Base-by-base conservation (phyloP, 139 green algal genomes). In the Dunaliella primolecta region DNA sequence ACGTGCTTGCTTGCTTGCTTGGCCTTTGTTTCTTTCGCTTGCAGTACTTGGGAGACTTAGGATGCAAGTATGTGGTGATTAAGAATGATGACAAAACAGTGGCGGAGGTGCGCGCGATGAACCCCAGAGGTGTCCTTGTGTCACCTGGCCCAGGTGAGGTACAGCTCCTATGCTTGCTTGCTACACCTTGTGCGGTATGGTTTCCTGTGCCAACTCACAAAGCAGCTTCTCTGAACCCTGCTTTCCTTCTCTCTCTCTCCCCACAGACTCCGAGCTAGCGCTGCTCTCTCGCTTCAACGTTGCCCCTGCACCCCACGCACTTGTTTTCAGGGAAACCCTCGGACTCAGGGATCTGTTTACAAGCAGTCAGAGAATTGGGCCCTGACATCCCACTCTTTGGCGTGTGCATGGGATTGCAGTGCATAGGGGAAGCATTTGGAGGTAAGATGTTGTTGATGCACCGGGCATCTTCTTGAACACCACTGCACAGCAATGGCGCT, bases 391-490 rank as follows among this genome's bases (percentile, higher is more conserved):
- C 97, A 0, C 78, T 99, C 1, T 98, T 99, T 91, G 97, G 97
- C 21, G 97, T 99, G 23, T 99, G 97, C 93, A 99, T 99, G 97
- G 97, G 97, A 0, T 97, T 98, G 85, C 97, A 99, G 86, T 99
- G 97, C 90, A 99, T 99, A 55, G 97, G 96, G 11, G 95, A 99
- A 88, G 95, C 89, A 2, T 95, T 95, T 81, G 92, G 92, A 88
- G 92, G 91, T 94, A 81, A 72, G 87, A 27, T n/a, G 2, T 27
- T 24, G n/a, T n/a, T n/a, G n/a, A n/a, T n/a, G n/a, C n/a, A n/a
- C n/a, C n/a, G n/a, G n/a, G n/a, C n/a, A n/a, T n/a, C n/a, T n/a
- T n/a, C n/a, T n/a, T n/a, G n/a, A n/a, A n/a, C n/a, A n/a, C n/a
- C n/a, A n/a, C n/a, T n/a, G n/a, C n/a, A n/a, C n/a, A n/a, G n/a